Base-by-base conservation (phyloP, 2,329 filamentous ascomycete genomes). In the Pestalotiopsis sp. region DNA sequence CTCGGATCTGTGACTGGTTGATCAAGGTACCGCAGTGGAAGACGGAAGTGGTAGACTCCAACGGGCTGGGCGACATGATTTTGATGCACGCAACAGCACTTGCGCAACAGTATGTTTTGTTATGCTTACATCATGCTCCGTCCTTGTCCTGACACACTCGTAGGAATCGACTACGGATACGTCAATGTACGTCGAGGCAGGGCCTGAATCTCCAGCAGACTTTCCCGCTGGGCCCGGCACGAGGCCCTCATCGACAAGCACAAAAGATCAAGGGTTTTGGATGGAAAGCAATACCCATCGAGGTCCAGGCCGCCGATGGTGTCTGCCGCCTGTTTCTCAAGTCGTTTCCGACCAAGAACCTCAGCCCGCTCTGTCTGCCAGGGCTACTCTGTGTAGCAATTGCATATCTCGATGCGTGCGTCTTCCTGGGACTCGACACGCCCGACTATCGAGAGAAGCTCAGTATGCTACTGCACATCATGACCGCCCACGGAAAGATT, bases 11-110 rank as follows among this genome's bases (percentile, higher is more conserved):
- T 41, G 80, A 79, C 66, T 82, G 80, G 77, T 71, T 79, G 23
- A 74, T 81, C 38, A 77, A 79, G 52, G 71, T 83, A 9, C 81
- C 81, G 3, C 75, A 75, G 39, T 80, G 79, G 76, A 83, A 83
- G 69, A 77, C 78, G 72, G 76, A 79, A 38, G 70, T 82, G 20
- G 76, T 81, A 23, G 77, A 81, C 69, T 74, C 77, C 3, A 75
- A 79, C 38, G 80, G 79, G 25, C 73, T 76, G 23, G 74, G 79
- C 1, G 81, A 82, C 59, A 77, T 82, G 70, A 73, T 82, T 23
- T 74, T 83, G 39, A 80, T 81, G 52, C 76, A 77, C 36, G 78
- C 79, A 4, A 74, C 81, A 20, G 76, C 73, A 12, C 74, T 79
- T 45, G 76, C 79, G 31, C 76, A 82, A 68, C 73, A 74, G 81